These are phyloP conservation scores for Plenodomus biglobosus DNA, from an alignment of 2,329 filamentous ascomycete species.

Conservation along the genomic window DNA sequence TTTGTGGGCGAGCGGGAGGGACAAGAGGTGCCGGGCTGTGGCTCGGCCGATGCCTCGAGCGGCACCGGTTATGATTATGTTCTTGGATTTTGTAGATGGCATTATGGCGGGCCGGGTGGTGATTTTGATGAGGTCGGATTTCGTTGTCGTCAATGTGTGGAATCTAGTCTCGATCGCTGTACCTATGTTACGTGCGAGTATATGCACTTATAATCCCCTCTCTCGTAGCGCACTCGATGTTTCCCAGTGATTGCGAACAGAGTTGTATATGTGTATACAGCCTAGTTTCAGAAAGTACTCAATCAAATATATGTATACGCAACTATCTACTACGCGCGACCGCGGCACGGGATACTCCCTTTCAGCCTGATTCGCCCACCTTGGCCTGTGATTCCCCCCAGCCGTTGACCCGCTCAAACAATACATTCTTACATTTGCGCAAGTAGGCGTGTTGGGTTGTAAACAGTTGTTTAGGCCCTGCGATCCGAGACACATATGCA, in stretches of 20 bases:
- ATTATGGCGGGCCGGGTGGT: constrained; percentile 7
- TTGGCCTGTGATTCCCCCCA: constrained; percentile 2
- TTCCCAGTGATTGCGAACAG: no score
- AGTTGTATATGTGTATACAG: no score
- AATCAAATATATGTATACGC: constrained; percentile 1
- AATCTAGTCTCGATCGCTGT: not conserved
- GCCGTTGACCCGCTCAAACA: constrained; percentile 2
- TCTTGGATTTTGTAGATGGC: constrained; percentile 25
- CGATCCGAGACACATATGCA: no score
- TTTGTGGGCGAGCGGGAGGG: constrained; percentile 40
- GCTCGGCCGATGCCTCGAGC: constrained; percentile 50
- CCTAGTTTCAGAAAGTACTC: not conserved
- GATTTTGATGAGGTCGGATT: not conserved
- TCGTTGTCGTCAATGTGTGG: no score
- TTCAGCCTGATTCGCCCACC: constrained; percentile 16
- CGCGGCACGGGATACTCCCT: constrained; percentile 2
- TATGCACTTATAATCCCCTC: no score
- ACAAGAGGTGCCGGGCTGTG: constrained; percentile 47
- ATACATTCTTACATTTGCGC: not conserved
- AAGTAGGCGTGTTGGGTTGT: no score
- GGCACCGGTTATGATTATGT: constrained; percentile 45
- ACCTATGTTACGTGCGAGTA: not conserved
- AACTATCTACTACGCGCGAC: not conserved
- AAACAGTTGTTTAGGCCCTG: no score
- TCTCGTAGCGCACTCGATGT: no score